Evolutionary conservation across 176 grass and related monocot genomes (phyloP).

Genomic region (Rhynchospora breviuscula): DNA sequence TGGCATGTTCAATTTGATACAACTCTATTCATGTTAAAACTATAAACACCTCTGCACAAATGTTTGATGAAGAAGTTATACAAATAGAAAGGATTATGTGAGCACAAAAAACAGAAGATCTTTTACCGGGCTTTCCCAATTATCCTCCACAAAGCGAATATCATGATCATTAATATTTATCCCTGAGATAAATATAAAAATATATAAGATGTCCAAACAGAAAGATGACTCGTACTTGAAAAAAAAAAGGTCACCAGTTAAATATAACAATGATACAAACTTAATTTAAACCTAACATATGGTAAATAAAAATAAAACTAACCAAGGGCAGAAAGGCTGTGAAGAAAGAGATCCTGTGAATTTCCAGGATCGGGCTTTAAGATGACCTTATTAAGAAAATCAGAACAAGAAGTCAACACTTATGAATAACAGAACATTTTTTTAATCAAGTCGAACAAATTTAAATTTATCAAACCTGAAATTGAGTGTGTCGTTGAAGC

Average conservation of each 20-base stretch:
- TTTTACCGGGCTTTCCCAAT: constrained; percentile 94
- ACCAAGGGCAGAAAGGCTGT: constrained; percentile 87
- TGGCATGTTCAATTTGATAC: not conserved
- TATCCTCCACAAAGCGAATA: constrained; percentile 95
- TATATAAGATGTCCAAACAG: not conserved
- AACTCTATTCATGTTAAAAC: not conserved
- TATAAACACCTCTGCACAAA: not conserved
- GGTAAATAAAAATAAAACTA: constrained; percentile 12
- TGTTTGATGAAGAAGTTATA: constrained; percentile 15
- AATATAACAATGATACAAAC: not conserved
- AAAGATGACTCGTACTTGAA: not conserved
- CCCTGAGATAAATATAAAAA: constrained; percentile 17
- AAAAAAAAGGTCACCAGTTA: not conserved
- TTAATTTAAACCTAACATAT: not conserved
- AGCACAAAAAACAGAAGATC: constrained; percentile 3
- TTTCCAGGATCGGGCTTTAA: constrained; percentile 90
- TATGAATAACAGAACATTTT: not conserved
- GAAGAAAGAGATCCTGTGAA: constrained; percentile 82
- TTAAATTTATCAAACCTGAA: constrained; percentile 53
- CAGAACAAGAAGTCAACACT: not conserved
- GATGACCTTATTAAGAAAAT: constrained; percentile 56
- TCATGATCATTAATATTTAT: constrained; percentile 71
- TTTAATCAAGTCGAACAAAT: not conserved
- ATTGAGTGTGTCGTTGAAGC: constrained; percentile 90
- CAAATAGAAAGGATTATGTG: not conserved